Evolutionary conservation across 1,284 basidiomycete genomes (phyloP), one percentile per base, ranked within the genome.

Genomic region (Tremellales sp.): DNA sequence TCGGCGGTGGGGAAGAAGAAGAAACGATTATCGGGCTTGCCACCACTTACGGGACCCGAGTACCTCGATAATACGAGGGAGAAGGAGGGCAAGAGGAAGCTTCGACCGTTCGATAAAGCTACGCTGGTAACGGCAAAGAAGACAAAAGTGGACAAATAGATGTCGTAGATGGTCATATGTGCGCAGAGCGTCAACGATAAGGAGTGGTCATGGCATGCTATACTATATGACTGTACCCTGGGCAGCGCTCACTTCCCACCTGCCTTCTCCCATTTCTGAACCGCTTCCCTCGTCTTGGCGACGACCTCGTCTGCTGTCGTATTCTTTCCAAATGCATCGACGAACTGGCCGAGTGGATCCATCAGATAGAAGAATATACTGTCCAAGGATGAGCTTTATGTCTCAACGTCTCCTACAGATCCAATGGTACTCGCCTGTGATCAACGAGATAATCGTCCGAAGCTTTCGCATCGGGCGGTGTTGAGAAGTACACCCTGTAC

Each of bases 401-500:
- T 29, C 27, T 29, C 18, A 33, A 19, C n/a, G n/a, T n/a, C n/a
- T n/a, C n/a, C n/a, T n/a, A n/a, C n/a, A n/a, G n/a, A n/a, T n/a
- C n/a, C n/a, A 34, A 12, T 58, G 12, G 50, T 48, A 63, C 67
- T 45, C 32, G 72, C 71, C 60, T 65, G 73, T 97, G 92, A 72
- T 95, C 92, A 26, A 98, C 94, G 43, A 99, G 81, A 70, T 98
- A 99, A 76, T 99, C 94, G 39, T 79, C 78, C 4, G 70, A 81
- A 0, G 93, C 82, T 50, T 78, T 76, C 1, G 78, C 77, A 61
- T 87, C 77, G 3, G 91, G 91, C 3, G 94, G 95, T 5, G 94
- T 97, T 16, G 89, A 93, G 77, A 99, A 99, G 75, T 99, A 99
- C 29, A 98, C 94, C 26, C 95, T 84, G 73, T 94, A 99, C 29